Percentiles rank a stretch among this genome's conserved stretches.
Conservation (phyloP, 2,329 filamentous ascomycete genomes). For the Mariannaea elegans region DNA sequence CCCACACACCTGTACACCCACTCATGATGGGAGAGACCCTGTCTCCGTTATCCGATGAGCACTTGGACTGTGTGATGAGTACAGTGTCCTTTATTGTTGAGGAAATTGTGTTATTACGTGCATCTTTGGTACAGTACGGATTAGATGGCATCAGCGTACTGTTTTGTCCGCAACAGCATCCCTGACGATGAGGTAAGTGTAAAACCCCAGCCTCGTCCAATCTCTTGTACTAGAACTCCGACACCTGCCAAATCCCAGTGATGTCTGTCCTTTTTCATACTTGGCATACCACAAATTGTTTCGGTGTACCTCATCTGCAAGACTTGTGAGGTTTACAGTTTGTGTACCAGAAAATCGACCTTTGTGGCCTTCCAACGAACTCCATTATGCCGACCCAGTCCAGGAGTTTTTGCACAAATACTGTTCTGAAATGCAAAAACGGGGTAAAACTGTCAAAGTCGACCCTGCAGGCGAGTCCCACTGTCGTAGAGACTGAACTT, state of each 20-base stretch:
- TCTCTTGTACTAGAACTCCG: not conserved
- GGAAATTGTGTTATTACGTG: too few species aligned
- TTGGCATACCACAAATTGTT: not conserved
- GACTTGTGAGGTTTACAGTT: not conserved
- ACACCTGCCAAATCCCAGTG: not conserved
- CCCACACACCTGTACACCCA: constrained; percentile 14
- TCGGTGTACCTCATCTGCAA: constrained; percentile 1
- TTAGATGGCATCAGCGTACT: not conserved
- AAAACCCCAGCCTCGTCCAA: not conserved
- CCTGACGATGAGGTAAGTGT: not conserved
- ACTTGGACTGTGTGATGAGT: not conserved
- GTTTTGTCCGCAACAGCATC: not conserved
- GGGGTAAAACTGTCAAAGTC: constrained; percentile 21
- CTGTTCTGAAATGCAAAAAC: constrained; percentile 2
- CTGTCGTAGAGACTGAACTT: constrained; percentile 26
- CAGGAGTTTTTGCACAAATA: constrained; percentile 1
- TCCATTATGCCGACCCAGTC: not conserved
- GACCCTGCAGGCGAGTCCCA: constrained; percentile 33
- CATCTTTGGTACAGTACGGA: not conserved
- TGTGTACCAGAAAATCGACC: not conserved
- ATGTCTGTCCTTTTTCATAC: not conserved
- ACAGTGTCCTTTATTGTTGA: constrained; percentile 11
- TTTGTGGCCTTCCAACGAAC: not conserved
- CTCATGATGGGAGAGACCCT: constrained; percentile 3
- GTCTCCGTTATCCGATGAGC: not conserved